Base-by-base conservation (phyloP, 139 green algal genomes). In the Chlorella sp. region DNA sequence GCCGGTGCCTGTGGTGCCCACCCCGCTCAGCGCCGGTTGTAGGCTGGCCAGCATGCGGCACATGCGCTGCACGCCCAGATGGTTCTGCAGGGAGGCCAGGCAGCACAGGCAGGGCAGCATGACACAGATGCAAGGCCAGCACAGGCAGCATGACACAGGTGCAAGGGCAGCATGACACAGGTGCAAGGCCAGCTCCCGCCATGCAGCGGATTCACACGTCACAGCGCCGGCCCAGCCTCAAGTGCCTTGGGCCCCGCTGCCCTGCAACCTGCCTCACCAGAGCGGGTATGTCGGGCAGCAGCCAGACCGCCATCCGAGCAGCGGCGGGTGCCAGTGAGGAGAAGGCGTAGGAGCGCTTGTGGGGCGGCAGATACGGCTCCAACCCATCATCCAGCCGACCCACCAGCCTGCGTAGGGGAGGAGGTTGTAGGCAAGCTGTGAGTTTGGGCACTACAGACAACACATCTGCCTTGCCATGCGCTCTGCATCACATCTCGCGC, bases 51-150 rank as follows among this genome's bases (percentile, higher is more conserved):
- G 86, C 73, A 91, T 87, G 47, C 91, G 91, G 41, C 90, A 88
- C 88, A 97, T 93, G 60, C 90, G 86, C 56, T 93, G 88, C 70
- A 95, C 89, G 12, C 92, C 91, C 38, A 87, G 64, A 36, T 86
- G 69, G 74, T 94, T 95, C 51, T 60, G 51, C 51, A 15, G 51
- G 51, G 51, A 21, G 12, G 15, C 51, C 7, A 15, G 51, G 51
- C 12, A 20, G 51, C 13, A 21, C 51, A 51, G 44, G 44, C 7
- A 51, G 44, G 44, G 44, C 9, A 60, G 51, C 51, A 60, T n/a
- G n/a, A n/a, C n/a, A n/a, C n/a, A n/a, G n/a, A n/a, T n/a, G n/a
- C n/a, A n/a, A n/a, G n/a, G n/a, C n/a, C n/a, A n/a, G n/a, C n/a
- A n/a, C n/a, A n/a, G n/a, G n/a, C n/a, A n/a, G n/a, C n/a, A n/a